phyloP scores from a whole-genome alignment of 2,329 filamentous ascomycete genomes.

The Colletotrichum plurivorum region DNA sequence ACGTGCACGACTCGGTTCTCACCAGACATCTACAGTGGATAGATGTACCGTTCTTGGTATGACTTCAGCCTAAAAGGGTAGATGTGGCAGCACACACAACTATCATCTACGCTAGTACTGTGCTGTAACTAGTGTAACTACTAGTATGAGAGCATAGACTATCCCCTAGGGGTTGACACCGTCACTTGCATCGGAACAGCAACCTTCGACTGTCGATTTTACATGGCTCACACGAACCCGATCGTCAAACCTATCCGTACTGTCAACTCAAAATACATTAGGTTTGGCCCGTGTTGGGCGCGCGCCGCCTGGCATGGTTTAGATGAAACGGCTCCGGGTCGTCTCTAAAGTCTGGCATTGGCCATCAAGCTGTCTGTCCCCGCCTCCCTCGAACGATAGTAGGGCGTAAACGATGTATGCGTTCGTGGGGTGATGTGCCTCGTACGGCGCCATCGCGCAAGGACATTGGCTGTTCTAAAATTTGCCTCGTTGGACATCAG shows the following conservation, averaged over 20 bases:
- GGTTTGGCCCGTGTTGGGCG: not conserved
- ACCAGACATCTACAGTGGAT: too few relatives aligned
- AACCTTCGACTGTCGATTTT: not conserved
- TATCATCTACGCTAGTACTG: too few relatives aligned
- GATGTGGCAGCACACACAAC: too few relatives aligned
- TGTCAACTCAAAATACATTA: not conserved
- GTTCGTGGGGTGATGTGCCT: not conserved
- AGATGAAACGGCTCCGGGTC: not conserved
- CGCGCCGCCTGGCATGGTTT: not conserved
- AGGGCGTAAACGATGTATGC: not conserved
- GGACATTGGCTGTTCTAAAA: not conserved
- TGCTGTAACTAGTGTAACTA: too few relatives aligned
- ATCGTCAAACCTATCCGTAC: not conserved
- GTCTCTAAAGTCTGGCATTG: not conserved
- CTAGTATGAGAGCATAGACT: too few relatives aligned
- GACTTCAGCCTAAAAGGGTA: too few relatives aligned
- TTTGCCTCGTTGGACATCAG: not conserved
- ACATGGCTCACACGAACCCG: not conserved
- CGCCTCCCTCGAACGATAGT: not conserved
- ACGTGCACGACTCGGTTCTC: not conserved
- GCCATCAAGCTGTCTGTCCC: not conserved
- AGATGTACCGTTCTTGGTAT: too few relatives aligned
- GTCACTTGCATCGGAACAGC: not conserved
- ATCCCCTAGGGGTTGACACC: too few relatives aligned
- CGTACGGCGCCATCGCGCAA: not conserved